Conservation (phyloP, 163 green algal genomes). For the Scenedesmus sp. region DNA sequence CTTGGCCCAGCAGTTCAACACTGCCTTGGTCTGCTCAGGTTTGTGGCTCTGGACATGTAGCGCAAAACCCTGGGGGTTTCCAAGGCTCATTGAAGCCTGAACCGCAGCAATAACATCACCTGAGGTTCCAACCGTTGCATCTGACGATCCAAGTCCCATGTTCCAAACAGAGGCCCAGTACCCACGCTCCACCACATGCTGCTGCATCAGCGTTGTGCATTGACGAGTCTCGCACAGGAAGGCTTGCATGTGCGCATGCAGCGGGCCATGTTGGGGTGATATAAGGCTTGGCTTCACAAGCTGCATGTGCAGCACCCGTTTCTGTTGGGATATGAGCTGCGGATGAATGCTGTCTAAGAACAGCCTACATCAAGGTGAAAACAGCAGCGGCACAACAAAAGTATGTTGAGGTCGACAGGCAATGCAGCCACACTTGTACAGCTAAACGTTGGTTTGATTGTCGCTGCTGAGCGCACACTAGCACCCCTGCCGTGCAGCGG, state of each 20-base stretch:
- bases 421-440: too few species aligned
- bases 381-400: neutral
- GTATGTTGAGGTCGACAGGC: neutral
- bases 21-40: conserved; percentile 12
- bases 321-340: neutral
- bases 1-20: conserved; percentile 44
- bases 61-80: neutral
- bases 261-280: neutral
- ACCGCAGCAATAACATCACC: neutral
- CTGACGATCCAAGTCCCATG: neutral
- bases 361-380: neutral
- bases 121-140: neutral
- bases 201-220: neutral
- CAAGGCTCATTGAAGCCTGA: neutral
- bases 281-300: neutral
- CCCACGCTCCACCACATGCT: neutral
- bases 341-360: neutral
- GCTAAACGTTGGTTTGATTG: too few species aligned
- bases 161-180: conserved; percentile 9
- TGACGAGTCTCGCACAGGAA: conserved; percentile 33
- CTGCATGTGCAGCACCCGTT: conserved; percentile 19
- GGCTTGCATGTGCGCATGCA: neutral
- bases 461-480: neutral
- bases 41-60: conserved; percentile 16
- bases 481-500: neutral